Evolutionary conservation across 202 grass and related monocot genomes (phyloP), one percentile per base, ranked within the genome.

Genomic region (Panicum virgatum): DNA sequence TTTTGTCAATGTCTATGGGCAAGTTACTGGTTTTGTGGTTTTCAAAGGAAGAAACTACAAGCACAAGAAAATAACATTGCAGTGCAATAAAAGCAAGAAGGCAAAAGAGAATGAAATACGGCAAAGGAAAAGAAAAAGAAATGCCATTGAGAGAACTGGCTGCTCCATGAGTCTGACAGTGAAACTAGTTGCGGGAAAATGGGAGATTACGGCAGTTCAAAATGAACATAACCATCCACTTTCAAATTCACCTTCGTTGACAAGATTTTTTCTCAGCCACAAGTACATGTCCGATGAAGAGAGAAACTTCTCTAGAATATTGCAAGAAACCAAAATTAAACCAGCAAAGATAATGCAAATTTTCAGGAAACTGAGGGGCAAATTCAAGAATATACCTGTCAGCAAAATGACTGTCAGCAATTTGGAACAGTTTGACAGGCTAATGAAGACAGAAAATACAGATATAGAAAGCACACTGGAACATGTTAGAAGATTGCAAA

Each of bases 1-100:
- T 62, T 62, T 62, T 62, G 16, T 62, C 29, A 62, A 62, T 34
- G 60, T 62, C 60, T 62, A 62, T 62, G 60, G 60, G 60, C 60
- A 34, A 32, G 29, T 62, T 62, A 62, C 27, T 62, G 60, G 60
- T 7, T 62, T 62, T 32, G 30, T 32, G 5, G 60, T 62, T 14
- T 34, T 3, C 30, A 62, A 62, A 62, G 60, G 62, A 66, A 20
- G 34, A 9, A 37, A n/a, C 20, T 66, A 66, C 62, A 66, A 66
- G 62, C 59, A 62, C 36, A 18, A 12, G 62, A 66, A 66, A 19
- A 66, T 66, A n/a, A 66, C 34, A 10, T 66, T 66, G 9, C 36
- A 22, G 8, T 66, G 62, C 62, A 66, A 66, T 39, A 66, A 40
- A 37, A 39, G 62, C 9, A 37, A 9, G 36, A 66, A 38, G 62